These are phyloP conservation scores for Colletotrichum costaricense DNA, from an alignment of 2,329 filamentous ascomycete genomes.

Conservation along the genomic window DNA sequence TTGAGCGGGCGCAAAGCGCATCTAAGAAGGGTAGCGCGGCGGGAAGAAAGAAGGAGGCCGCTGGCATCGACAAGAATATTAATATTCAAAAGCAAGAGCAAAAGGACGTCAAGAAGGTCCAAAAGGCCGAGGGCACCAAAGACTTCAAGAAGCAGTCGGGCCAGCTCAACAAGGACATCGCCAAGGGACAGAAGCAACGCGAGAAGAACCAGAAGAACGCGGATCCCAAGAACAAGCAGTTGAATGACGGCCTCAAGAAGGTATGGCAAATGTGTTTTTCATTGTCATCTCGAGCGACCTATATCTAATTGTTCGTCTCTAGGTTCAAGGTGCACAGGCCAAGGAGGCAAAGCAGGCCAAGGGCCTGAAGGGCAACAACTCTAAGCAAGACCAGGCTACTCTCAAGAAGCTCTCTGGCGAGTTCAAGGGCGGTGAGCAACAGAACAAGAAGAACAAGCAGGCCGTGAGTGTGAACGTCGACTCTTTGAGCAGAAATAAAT, in stretches of 20 bases:
- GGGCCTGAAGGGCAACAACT: slow-evolving; percentile 4
- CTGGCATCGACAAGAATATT: slow-evolving; percentile 23
- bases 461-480: not conserved
- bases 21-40: not conserved
- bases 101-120: slow-evolving; percentile 13
- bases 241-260: slow-evolving; percentile 16
- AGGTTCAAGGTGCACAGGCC: slow-evolving; percentile 20
- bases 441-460: slow-evolving; percentile 13
- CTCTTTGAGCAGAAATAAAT: not conserved
- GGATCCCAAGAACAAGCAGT: slow-evolving; percentile 1
- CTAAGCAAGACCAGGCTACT: not conserved
- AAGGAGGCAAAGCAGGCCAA: slow-evolving; percentile 16
- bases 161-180: not conserved
- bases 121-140: not conserved
- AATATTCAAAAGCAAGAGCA: slow-evolving; percentile 17
- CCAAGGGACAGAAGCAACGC: not conserved
- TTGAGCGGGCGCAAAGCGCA: not conserved
- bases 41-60: not conserved
- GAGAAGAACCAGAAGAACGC: slow-evolving; percentile 11
- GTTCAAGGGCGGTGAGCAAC: not conserved
- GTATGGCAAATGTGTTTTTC: not conserved
- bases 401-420: not conserved
- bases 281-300: no score
- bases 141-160: not conserved
- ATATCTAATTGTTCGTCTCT: not conserved